Evolutionary conservation across 805 yeast genomes (phyloP), one percentile per base, ranked within the genome.

Genomic region (Yamadazyma nakazawae): DNA sequence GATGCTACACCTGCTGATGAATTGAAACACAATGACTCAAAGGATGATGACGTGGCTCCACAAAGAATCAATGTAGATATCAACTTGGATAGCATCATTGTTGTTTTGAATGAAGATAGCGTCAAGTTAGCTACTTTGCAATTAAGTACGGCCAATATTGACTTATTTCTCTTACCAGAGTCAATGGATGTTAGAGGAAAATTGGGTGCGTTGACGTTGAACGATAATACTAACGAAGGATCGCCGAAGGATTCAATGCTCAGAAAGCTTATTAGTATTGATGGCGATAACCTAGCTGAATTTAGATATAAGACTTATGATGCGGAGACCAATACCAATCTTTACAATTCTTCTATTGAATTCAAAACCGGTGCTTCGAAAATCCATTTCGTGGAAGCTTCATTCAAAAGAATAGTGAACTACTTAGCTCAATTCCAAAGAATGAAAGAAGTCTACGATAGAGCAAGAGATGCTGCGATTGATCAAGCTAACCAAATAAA

Each of bases 371-470:
- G 96, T 0, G 81, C 96, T 0, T 69, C 88, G 54, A 80, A 79
- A 47, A 65, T 94, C 5, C 86, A 83, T 60, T 87, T 91, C 59
- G 82, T 89, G 16, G 96, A 92, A 56, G 85, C 82, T 49, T 85
- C 97, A 0, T 75, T 90, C 48, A 75, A 82, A 30, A 78, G 83
- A 53, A 76, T 95, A 10, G 58, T 85, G 26, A 72, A 76, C 10
- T 92, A 81, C 56, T 68, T 89, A 56, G 80, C 80, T 53, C 85
- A 85, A 54, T 87, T 95, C 58, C 84, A 81, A 48, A 78, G 78
- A 54, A 88, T 92, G 96, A 94, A 94, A 63, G 80, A 79, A 3
- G 74, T 91, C n/a, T 95, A 87, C 63, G 99, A 94, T 58, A 71
- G 78, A 17, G 96, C 98, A 0, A 78, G 98, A 48, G 88, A 85